A percentile compares a stretch with the other conserved stretches of the same genome.
Evolutionary conservation across 106 monocot genomes (phyloP).

Genomic region (Vanilla planifolia): DNA sequence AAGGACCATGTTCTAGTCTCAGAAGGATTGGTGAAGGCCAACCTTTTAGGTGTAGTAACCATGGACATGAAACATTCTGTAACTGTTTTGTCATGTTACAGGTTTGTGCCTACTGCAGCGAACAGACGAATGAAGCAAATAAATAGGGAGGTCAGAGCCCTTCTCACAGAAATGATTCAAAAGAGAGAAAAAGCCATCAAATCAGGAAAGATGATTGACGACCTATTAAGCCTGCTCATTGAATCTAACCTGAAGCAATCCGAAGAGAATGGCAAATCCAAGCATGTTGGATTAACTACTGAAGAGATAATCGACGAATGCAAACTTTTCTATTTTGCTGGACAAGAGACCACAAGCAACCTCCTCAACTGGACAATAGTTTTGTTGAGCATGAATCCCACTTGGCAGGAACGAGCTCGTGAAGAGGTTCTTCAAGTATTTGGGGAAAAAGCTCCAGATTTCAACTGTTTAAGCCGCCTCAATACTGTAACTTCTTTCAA

Average conservation of each 20-base stretch:
- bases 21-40: no score
- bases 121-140: conserved; percentile 2
- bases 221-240: conserved; percentile 48
- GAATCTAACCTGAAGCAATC: conserved; percentile 31
- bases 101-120: conserved; percentile 4
- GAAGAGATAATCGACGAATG: conserved; percentile 75
- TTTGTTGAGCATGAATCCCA: conserved; percentile 45
- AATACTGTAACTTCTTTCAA: conserved; percentile 8
- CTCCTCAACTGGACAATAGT: conserved; percentile 69
- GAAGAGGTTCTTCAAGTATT: conserved; percentile 52
- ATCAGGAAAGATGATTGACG: conserved; percentile 19
- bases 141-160: background rate
- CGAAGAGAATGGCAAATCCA: conserved; percentile 24
- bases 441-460: conserved; percentile 25
- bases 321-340: conserved; percentile 77
- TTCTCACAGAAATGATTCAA: conserved; percentile 20
- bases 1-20: no score
- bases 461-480: conserved; percentile 11
- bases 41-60: no score
- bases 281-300: conserved; percentile 23
- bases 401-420: conserved; percentile 61
- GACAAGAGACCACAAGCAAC: conserved; percentile 52
- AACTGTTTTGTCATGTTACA: background rate
- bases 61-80: no score
- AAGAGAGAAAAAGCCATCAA: conserved; percentile 39